Conservation (phyloP, 1,284 basidiomycete species). For the Trametes polyzona region DNA sequence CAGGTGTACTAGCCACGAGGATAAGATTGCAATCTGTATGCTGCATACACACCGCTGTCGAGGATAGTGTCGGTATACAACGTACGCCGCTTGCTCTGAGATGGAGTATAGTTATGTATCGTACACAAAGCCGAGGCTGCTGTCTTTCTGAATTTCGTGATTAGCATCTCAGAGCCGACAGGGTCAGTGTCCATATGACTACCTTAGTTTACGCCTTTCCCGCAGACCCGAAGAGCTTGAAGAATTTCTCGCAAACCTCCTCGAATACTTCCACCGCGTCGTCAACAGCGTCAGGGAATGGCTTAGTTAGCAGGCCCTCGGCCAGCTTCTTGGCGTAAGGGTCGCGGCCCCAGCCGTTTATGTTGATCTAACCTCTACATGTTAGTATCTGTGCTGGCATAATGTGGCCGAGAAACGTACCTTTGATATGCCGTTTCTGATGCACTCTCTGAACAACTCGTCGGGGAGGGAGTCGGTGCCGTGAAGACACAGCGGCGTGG, state of each 20-base stretch:
- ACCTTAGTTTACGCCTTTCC: slow-evolving; percentile 39
- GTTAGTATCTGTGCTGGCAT: no score
- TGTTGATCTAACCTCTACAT: no score
- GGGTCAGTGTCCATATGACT: background rate
- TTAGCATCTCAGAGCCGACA: background rate
- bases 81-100: no score
- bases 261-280: slow-evolving; percentile 50
- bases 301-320: slow-evolving; percentile 38
- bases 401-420: slow-evolving; percentile 23
- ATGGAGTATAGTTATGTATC: no score
- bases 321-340: slow-evolving; percentile 45
- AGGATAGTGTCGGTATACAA: no score
- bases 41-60: no score
- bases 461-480: slow-evolving; percentile 52
- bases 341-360: slow-evolving; percentile 53
- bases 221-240: slow-evolving; percentile 45
- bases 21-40: no score
- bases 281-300: slow-evolving; percentile 52
- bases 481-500: slow-evolving; percentile 47
- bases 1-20: no score
- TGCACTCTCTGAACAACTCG: slow-evolving; percentile 47
- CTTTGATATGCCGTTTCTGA: slow-evolving; percentile 51
- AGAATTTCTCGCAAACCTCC: slow-evolving; percentile 46
- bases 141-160: background rate
- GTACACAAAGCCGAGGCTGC: background rate